Conservation (phyloP, 1,284 basidiomycete genomes). For the Athelia sp. region DNA sequence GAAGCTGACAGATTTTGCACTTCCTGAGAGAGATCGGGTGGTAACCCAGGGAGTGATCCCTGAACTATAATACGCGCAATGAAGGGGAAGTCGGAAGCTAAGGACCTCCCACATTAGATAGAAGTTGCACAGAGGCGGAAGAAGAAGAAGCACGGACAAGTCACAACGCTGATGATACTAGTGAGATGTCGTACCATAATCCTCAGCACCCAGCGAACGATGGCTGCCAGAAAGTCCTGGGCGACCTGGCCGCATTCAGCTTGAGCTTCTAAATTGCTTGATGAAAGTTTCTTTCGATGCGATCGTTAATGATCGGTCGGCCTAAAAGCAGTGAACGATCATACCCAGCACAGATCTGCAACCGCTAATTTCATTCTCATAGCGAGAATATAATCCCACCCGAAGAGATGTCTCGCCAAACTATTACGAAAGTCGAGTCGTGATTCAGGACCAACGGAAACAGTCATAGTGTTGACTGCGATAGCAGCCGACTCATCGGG, state of each 20-base stretch:
- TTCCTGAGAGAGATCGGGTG: conserved; percentile 44
- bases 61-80: conserved; percentile 51
- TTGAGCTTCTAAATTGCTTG: conserved; percentile 31
- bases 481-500: conserved; percentile 31
- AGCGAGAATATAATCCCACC: conserved; percentile 46
- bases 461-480: conserved; percentile 22
- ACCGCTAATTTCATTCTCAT: conserved; percentile 53
- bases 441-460: conserved; percentile 25
- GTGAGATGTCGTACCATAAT: conserved; percentile 52
- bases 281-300: conserved; percentile 37
- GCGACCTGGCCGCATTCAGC: conserved; percentile 45
- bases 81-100: conserved; percentile 56
- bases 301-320: not conserved
- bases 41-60: conserved; percentile 42
- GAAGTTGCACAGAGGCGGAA: conserved; percentile 9
- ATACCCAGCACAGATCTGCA: conserved; percentile 62
- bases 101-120: conserved; percentile 4
- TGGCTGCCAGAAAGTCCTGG: conserved; percentile 38
- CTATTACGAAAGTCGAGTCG: conserved; percentile 42
- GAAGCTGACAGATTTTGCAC: conserved; percentile 39
- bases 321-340: conserved; percentile 16
- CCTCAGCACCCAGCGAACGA: conserved; percentile 51
- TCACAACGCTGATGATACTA: conserved; percentile 37
- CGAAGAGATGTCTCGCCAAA: conserved; percentile 53
- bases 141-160: conserved; percentile 31